Evolutionary conservation across 2,329 filamentous ascomycete species (phyloP).

Genomic region (Mariannaea elegans): DNA sequence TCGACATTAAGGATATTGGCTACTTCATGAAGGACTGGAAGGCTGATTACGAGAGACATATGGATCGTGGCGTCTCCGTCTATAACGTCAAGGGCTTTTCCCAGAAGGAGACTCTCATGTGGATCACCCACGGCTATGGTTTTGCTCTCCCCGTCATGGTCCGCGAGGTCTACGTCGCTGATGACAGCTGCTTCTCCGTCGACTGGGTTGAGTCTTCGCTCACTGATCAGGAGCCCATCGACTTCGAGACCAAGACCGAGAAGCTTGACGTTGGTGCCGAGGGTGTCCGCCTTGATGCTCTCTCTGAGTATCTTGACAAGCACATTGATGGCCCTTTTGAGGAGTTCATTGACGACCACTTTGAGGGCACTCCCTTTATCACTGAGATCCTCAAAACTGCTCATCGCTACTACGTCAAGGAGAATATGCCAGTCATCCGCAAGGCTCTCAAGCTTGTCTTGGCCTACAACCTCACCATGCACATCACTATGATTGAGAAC

Average conservation of each 20-base stretch:
- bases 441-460: conserved; percentile 95
- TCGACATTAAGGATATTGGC: conserved; percentile 97
- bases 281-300: conserved; percentile 80
- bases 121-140: conserved; percentile 96
- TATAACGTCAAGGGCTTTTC: conserved; percentile 92
- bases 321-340: conserved; percentile 94
- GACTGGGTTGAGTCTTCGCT: conserved; percentile 91
- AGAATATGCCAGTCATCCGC: conserved; percentile 87
- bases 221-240: conserved; percentile 72
- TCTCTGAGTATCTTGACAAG: conserved; percentile 93
- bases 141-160: conserved; percentile 93
- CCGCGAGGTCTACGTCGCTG: conserved; percentile 89
- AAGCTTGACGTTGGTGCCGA: conserved; percentile 89
- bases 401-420: conserved; percentile 90
- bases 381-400: conserved; percentile 97
- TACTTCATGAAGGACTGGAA: conserved; percentile 99
- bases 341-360: conserved; percentile 94
- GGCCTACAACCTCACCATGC: conserved; percentile 93
- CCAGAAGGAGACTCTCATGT: conserved; percentile 75
- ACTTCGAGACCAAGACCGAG: conserved; percentile 88
- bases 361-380: conserved; percentile 93
- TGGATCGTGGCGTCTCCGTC: conserved; percentile 86
- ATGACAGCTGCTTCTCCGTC: conserved; percentile 91
- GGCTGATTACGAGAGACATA: conserved; percentile 92
- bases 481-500: conserved; percentile 94